Conservation (phyloP, 192 early-diverging fungal species). For the Diversispora epigaea region DNA sequence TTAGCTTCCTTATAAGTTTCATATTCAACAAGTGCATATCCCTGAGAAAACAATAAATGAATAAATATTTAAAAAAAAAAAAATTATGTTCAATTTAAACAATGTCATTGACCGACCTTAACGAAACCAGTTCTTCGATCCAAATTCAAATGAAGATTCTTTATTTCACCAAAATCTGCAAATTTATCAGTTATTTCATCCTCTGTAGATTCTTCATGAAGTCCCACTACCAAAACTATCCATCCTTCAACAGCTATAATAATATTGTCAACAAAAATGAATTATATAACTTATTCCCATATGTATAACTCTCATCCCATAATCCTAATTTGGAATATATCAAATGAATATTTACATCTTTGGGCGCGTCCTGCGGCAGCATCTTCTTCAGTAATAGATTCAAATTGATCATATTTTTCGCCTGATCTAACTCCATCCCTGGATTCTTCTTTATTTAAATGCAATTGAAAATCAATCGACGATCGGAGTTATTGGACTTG, state of each 20-base stretch:
- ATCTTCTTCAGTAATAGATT: conserved; percentile 25
- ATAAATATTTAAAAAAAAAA: too few relatives aligned
- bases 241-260: conserved; percentile 82
- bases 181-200: conserved; percentile 87
- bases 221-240: conserved; percentile 89
- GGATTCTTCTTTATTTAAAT: conserved; percentile 33
- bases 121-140: conserved; percentile 94
- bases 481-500: background rate
- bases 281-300: background rate
- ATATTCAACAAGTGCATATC: conserved; percentile 92
- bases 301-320: background rate
- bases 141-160: conserved; percentile 88
- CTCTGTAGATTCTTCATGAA: conserved; percentile 94
- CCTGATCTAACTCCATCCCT: conserved; percentile 22
- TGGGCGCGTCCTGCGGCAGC: conserved; percentile 27
- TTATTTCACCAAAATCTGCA: conserved; percentile 86
- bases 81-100: background rate
- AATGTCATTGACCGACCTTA: conserved; percentile 61
- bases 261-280: background rate
- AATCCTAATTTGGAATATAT: too few relatives aligned
- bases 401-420: conserved; percentile 34
- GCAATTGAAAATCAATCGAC: conserved; percentile 1
- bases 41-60: conserved; percentile 53
- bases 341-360: conserved; percentile 15
- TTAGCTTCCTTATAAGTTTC: conserved; percentile 76